These are phyloP conservation scores for Solanum paucissectum DNA, from an alignment of 257 asterid species.

Conservation along the genomic window DNA sequence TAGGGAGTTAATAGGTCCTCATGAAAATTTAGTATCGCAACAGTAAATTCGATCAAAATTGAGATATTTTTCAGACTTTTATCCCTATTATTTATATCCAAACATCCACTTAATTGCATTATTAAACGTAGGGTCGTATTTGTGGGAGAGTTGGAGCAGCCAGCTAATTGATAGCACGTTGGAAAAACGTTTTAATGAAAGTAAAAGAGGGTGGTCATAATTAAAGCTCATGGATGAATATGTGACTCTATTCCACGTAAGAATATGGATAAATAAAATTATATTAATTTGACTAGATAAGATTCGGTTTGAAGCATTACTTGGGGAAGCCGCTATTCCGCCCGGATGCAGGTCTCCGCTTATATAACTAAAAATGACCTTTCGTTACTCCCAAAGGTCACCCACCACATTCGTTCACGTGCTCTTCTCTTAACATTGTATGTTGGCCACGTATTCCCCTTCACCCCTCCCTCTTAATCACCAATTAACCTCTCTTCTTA, in stretches of 20 bases:
- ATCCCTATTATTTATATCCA: no score
- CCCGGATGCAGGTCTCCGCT: constrained; percentile 30
- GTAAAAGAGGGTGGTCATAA: not conserved
- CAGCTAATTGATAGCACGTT: not conserved
- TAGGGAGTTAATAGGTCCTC: no score
- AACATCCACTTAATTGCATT: no score
- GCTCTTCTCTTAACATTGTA: not conserved
- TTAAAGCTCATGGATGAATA: not conserved
- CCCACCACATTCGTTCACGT: not conserved
- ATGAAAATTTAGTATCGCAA: no score
- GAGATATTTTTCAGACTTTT: no score
- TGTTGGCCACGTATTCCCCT: not conserved
- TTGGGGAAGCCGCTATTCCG: constrained; percentile 15
- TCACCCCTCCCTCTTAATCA: no score
- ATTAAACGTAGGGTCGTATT: not conserved
- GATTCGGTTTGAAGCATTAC: not conserved
- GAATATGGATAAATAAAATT: not conserved
- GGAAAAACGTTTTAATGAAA: not conserved
- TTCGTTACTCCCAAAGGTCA: constrained; percentile 31
- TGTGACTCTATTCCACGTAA: not conserved
- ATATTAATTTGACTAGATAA: not conserved
- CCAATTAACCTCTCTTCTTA: no score
- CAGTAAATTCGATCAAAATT: no score
- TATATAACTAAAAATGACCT: constrained; percentile 9
- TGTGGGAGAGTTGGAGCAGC: not conserved